Evolutionary conservation across 1,284 basidiomycete genomes (phyloP), one percentile per base, ranked within the genome.

Genomic region (Microbotryum lychnidis-dioicae): DNA sequence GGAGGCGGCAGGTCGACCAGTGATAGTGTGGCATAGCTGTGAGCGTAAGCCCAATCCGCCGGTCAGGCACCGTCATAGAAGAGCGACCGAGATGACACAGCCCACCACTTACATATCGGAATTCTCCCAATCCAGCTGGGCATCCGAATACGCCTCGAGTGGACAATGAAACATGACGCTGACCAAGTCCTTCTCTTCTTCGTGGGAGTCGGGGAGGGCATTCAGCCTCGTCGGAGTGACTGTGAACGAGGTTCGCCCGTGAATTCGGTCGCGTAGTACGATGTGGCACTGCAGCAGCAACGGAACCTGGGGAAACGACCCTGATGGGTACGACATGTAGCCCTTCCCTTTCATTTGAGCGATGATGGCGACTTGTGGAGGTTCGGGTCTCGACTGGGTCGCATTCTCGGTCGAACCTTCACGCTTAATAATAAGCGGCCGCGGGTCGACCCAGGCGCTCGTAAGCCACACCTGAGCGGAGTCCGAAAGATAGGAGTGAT

Each of bases 361-460:
- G 16, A 60, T 33, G 45, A 60, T 42, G 20, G 42, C 42, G 7
- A 60, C n/a, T 27, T 60, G 52, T 8, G 58, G 58, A 16, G 44
- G 37, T 6, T 42, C 37, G 37, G 37, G 12, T 18, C 37, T 42
- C 37, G 37, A 18, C 1, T 42, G 10, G 37, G 37, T 42, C 37
- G 37, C 37, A 18, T 42, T 42, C 14, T 42, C 37, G 37, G 37
- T 12, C 37, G 37, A 42, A 12, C 37, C 37, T 42, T 42, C 48
- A 12, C 25, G 49, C 18, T 45, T 27, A 16, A 42, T 53, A 5
- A 60, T 10, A 23, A 60, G 46, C 27, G 58, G 58, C 10, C 58
- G 58, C 46, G 58, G 27, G 48, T 60, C 58, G 51, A 60, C 37
- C 25, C 45, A 60, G 20, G 58, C 58, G 33, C 45, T 49, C 16